Evolutionary conservation across 129 eudicot species (phyloP).

Genomic region (Kitagawia praeruptora): DNA sequence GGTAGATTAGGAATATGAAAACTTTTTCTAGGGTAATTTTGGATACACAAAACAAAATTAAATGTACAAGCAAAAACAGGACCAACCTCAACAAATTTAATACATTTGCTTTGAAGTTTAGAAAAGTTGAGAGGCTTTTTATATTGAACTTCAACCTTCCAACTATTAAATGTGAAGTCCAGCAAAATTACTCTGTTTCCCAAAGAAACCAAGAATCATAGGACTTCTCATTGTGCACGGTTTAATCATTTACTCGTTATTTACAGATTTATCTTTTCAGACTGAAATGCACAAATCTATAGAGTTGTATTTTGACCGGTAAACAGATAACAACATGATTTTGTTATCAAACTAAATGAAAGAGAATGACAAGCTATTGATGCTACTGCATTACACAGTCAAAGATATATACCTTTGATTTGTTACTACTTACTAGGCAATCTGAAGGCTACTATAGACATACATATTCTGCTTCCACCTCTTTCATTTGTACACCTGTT

Average conservation of each 20-base stretch:
- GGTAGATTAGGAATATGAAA: neutral
- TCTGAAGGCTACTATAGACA: neutral
- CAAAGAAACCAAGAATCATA: neutral
- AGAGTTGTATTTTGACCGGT: neutral
- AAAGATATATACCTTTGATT: neutral
- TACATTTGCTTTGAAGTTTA: conserved; percentile 6
- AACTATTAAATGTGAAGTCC: too few species aligned
- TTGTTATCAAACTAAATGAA: neutral
- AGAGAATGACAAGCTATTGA: neutral
- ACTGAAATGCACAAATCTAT: neutral
- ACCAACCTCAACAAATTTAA: conserved; percentile 11
- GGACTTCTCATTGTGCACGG: neutral
- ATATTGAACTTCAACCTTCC: neutral
- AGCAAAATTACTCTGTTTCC: neutral
- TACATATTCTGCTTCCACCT: conserved; percentile 4
- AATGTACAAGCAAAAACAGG: conserved; percentile 4
- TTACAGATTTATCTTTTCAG: too few species aligned
- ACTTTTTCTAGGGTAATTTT: neutral
- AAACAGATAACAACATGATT: neutral
- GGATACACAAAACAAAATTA: neutral
- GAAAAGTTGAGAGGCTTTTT: conserved; percentile 11
- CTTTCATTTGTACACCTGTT: neutral
- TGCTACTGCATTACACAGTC: neutral
- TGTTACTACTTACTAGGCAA: too few species aligned
- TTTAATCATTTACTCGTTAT: too few species aligned